A percentile compares a stretch with the other conserved stretches of the same genome.
Conservation (phyloP, 164 flowering plant species). For the Vitis rotundifolia region DNA sequence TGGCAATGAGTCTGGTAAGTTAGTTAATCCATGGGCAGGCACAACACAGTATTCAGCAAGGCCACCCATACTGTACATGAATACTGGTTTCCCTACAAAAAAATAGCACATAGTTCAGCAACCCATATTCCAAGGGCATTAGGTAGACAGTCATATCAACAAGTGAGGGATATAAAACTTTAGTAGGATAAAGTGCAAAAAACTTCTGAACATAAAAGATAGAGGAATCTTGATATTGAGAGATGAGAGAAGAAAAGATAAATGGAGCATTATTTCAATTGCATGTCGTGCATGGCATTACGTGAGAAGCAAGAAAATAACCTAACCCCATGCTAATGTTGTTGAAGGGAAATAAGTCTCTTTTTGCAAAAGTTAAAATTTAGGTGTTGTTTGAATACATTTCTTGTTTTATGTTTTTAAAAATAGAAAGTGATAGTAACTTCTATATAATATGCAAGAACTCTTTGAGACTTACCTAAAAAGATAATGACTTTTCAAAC, state of each 20-base stretch:
- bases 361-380: no score
- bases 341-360: no score
- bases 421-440: no score
- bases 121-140: background rate
- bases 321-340: background rate
- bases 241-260: background rate
- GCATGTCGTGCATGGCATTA: background rate
- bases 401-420: no score
- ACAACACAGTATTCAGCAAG: constrained; percentile 94
- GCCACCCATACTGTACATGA: constrained; percentile 99
- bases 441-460: no score
- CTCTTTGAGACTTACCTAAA: no score
- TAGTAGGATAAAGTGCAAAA: background rate
- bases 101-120: constrained; percentile 4
- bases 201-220: background rate
- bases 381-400: no score
- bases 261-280: background rate
- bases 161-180: background rate
- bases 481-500: no score
- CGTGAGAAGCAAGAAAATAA: background rate
- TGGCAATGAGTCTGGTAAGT: constrained; percentile 80
- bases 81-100: constrained; percentile 77
- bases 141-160: background rate
- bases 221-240: background rate
- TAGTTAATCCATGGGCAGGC: constrained; percentile 82